These are phyloP conservation scores for Oryza nivara DNA, from an alignment of 176 grass and related monocot genomes.

Conservation along the genomic window DNA sequence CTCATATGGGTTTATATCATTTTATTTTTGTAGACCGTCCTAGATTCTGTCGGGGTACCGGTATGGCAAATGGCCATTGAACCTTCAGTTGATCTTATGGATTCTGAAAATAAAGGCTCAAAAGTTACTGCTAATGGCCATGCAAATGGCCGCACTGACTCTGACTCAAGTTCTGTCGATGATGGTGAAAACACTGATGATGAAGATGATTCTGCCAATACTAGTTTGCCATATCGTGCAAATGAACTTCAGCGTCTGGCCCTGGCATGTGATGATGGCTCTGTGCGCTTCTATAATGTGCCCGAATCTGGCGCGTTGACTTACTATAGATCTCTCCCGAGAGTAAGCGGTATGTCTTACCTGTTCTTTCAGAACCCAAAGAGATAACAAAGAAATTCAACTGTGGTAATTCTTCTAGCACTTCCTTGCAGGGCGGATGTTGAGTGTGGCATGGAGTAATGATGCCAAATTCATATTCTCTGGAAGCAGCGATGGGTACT, in stretches of 20 bases:
- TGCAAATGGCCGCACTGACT: slow-evolving; percentile 48
- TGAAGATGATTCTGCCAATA: slow-evolving; percentile 48
- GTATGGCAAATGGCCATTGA: slow-evolving; percentile 92
- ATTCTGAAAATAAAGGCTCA: slow-evolving; percentile 40
- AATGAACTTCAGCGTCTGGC: slow-evolving; percentile 61
- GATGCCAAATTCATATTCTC: slow-evolving; percentile 77
- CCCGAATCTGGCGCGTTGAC: slow-evolving; percentile 72
- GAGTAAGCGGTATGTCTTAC: slow-evolving; percentile 76
- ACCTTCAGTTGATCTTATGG: slow-evolving; percentile 51
- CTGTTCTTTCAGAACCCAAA: slow-evolving; percentile 28
- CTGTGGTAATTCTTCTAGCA: slow-evolving; percentile 19
- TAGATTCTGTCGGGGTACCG: slow-evolving; percentile 72
- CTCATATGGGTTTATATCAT: neutral
- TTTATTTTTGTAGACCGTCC: slow-evolving; percentile 57
- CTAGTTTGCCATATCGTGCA: slow-evolving; percentile 36
- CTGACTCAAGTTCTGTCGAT: slow-evolving; percentile 73
- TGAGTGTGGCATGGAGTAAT: slow-evolving; percentile 93
- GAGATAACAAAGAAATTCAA: slow-evolving; percentile 21
- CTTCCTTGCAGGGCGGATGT: slow-evolving; percentile 61
- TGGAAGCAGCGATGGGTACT: slow-evolving; percentile 93
- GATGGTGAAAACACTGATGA: slow-evolving; percentile 63
- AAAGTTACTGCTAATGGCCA: slow-evolving; percentile 45
- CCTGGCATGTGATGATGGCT: slow-evolving; percentile 91
- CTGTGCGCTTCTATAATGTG: slow-evolving; percentile 71
- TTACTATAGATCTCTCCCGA: slow-evolving; percentile 83